Conservation (phyloP, 345 rosid species). For the Rhodamnia rubescens region DNA sequence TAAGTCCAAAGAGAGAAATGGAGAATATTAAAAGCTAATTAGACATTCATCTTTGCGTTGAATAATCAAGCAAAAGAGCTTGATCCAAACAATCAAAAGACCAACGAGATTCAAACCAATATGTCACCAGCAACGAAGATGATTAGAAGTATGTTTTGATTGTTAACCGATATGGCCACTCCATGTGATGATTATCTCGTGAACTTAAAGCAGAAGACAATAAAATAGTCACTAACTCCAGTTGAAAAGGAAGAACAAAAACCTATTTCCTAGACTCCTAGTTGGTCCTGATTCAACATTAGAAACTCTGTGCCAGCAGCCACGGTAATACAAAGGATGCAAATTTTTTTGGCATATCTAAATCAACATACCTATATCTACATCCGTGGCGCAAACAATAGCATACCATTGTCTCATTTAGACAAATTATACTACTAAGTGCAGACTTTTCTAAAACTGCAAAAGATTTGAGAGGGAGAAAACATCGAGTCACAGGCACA, state of each 20-base stretch:
- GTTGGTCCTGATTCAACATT: no score
- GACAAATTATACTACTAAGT: not conserved
- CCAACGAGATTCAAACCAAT: not conserved
- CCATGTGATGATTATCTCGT: not conserved
- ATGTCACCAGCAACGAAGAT: not conserved
- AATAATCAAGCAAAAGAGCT: not conserved
- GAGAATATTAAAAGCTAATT: not conserved
- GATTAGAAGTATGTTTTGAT: not conserved
- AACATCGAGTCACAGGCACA: not conserved
- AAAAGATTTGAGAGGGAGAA: not conserved
- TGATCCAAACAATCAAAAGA: not conserved
- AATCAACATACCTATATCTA: no score
- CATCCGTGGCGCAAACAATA: no score
- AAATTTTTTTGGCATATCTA: no score
- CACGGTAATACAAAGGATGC: no score
- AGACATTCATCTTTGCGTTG: not conserved
- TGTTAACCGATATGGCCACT: not conserved
- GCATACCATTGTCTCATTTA: not conserved
- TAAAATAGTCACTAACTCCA: not conserved
- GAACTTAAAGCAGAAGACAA: not conserved
- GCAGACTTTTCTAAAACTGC: not conserved
- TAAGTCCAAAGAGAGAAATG: not conserved
- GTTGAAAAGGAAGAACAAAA: not conserved
- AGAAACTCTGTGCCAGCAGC: no score
- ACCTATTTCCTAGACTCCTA: not conserved